A percentile compares a stretch with the other conserved stretches of the same genome.
These are phyloP conservation scores for Colletotrichum sublineola DNA, from an alignment of 2,329 filamentous ascomycete genomes.

Conservation along the genomic window DNA sequence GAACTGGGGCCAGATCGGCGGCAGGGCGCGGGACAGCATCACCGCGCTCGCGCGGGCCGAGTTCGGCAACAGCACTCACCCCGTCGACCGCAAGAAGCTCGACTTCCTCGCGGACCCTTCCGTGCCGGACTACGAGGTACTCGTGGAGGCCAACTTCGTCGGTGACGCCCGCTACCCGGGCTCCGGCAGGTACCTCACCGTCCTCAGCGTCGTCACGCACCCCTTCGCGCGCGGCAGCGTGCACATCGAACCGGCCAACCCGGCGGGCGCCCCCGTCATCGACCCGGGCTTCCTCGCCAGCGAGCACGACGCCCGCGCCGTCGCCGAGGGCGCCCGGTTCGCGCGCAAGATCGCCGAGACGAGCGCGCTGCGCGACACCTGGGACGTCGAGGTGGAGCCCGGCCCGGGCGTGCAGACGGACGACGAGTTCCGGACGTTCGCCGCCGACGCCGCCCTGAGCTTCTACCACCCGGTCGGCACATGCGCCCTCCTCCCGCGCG, in stretches of 20 bases:
- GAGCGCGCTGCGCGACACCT: constrained; percentile 22
- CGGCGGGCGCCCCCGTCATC: constrained; percentile 47
- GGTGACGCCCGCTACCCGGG: constrained; percentile 48
- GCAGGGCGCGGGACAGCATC: constrained; percentile 48
- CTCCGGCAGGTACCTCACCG: constrained; percentile 43
- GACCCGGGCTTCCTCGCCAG: constrained; percentile 48
- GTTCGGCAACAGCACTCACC: constrained; percentile 46
- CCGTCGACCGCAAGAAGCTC: constrained; percentile 56
- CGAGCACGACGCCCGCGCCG: constrained; percentile 50
- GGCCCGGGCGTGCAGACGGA: constrained; percentile 32
- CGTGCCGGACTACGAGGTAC: constrained; percentile 48
- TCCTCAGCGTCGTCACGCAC: constrained; percentile 42
- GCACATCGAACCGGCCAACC: constrained; percentile 48
- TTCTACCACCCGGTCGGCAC: constrained; percentile 56
- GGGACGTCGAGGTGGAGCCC: constrained; percentile 36
- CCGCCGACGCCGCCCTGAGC: constrained; percentile 22
- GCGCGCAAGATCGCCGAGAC: constrained; percentile 42
- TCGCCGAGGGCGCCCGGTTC: constrained; percentile 49
- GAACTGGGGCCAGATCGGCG: constrained; percentile 55
- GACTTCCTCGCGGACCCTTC: constrained; percentile 52
- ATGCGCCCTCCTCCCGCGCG: constrained; percentile 55
- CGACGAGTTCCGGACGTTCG: constrained; percentile 29
- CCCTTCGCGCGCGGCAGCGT: constrained; percentile 45
- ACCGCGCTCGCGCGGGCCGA: constrained; percentile 51
- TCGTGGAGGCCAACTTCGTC: constrained; percentile 50